Percentiles rank a stretch among this genome's conserved stretches.
Evolutionary conservation across 768 basidiomycete genomes (phyloP).

Genomic region (Suillus subaureus): DNA sequence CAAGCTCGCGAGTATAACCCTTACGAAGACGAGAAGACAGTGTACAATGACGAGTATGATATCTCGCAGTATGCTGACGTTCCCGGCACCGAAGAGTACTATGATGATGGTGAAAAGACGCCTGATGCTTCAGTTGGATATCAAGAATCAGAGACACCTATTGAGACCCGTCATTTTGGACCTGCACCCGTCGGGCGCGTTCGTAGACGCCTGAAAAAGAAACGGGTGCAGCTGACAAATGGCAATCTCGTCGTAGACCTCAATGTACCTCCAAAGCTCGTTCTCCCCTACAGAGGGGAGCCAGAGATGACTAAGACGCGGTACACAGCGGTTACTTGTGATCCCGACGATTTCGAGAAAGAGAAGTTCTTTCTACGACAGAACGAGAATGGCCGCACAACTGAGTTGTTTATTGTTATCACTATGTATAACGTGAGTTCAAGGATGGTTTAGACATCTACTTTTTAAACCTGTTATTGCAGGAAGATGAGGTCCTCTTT

Average conservation of each 20-base stretch:
- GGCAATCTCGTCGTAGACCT: conserved; percentile 89
- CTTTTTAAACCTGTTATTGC: conserved; percentile 11
- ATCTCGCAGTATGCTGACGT: conserved; percentile 33
- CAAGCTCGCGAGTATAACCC: conserved; percentile 17
- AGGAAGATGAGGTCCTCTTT: conserved; percentile 91
- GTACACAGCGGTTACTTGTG: conserved; percentile 91
- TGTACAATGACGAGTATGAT: conserved; percentile 30
- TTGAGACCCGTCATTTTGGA: conserved; percentile 82
- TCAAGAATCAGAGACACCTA: conserved; percentile 51
- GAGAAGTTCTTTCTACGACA: conserved; percentile 86
- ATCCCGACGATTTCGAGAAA: conserved; percentile 88
- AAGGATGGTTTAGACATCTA: conserved; percentile 11
- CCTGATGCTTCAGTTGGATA: conserved; percentile 29
- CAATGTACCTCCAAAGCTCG: conserved; percentile 80
- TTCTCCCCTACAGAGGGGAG: conserved; percentile 70
- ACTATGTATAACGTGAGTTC: conserved; percentile 92
- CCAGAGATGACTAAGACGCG: conserved; percentile 74
- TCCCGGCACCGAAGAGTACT: conserved; percentile 20
- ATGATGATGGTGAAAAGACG: conserved; percentile 26
- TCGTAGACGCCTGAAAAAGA: conserved; percentile 74
- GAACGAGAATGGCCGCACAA: conserved; percentile 74
- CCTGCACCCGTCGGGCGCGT: conserved; percentile 84
- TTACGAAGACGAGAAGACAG: conserved; percentile 28
- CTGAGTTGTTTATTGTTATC: conserved; percentile 91
- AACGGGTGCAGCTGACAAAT: conserved; percentile 80